Evolutionary conservation across 73 alveolate genomes (phyloP).

Genomic region (Durusdinium trenchii): DNA sequence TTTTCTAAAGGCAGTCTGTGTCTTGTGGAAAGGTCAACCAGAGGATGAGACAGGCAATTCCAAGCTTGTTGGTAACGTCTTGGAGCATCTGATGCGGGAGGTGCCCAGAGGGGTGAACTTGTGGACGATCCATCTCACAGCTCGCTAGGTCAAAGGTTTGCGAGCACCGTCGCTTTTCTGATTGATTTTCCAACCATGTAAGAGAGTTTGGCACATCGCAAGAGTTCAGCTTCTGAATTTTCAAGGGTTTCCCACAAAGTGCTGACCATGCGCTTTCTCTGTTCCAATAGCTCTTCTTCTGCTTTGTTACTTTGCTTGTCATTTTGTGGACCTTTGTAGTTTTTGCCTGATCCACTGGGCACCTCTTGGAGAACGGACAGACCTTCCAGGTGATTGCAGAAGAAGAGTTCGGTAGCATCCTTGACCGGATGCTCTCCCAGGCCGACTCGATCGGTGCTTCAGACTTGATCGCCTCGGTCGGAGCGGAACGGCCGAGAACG

Average conservation of each 20-base stretch:
- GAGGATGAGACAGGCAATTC: not conserved
- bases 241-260: no score
- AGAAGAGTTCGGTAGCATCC: conserved; percentile 61
- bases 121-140: not conserved
- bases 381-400: conserved; percentile 24
- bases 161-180: not conserved
- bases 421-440: conserved; percentile 86
- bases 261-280: no score
- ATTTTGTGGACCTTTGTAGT: no score
- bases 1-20: no score
- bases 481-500: not conserved
- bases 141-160: not conserved
- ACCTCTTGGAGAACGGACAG: no score
- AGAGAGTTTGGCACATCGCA: not conserved
- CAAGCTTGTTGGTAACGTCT: conserved; percentile 49
- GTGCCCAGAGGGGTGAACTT: not conserved
- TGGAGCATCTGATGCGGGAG: conserved; percentile 92
- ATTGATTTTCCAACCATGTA: no score
- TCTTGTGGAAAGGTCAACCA: no score
- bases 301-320: not conserved
- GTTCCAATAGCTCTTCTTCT: no score
- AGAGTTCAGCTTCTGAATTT: not conserved
- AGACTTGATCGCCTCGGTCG: not conserved
- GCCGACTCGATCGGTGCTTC: not conserved
- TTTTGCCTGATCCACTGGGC: no score